Base-by-base conservation (phyloP, 2,329 filamentous ascomycete genomes). In the Pseudonectria buxi region DNA sequence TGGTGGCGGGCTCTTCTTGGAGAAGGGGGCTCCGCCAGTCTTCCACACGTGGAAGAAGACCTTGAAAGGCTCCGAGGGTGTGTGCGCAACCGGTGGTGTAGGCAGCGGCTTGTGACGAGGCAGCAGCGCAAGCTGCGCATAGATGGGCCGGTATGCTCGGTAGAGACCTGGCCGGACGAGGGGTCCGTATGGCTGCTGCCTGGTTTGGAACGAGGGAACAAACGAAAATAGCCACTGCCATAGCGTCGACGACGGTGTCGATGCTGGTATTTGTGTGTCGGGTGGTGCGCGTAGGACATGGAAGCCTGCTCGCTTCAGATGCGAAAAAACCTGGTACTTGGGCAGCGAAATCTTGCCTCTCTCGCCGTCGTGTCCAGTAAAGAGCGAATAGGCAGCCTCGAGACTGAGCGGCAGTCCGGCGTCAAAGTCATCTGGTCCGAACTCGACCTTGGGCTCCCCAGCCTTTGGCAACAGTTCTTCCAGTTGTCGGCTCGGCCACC, bases 31-130 rank as follows among this genome's bases (percentile, higher is more conserved):
- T 57, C 58, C 69, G 64, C 44, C 62, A 7, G 63, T 61, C 57
- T 90, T 94, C 79, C 86, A 95, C 40, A 95, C 71, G 59, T 94
- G 72, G 61, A 80, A 95, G 44, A 83, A 77, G 25, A 95, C 67
- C 42, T 76, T 75, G 65, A 85, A 94, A 0, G 82, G 79, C 10
- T 69, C 64, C 18, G 62, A 46, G 4, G 57, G 48, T 6, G 55
- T 44, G 10, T 41, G 43, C 3, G 48, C 43, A 4, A 53, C 42
- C 1, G 54, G 36, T n/a, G 59, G 46, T 2, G 46, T 36, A 15
- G 54, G 53, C 18, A 50, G 57, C 32, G 65, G 84, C 43, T 82
- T 75, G 62, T 94, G 78, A 26, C 75, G 77, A 1, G 81, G 78
- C 24, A 94, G 77, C 13, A 95, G 63, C 11, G 81, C 72, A 12